Base-by-base conservation (phyloP, 106 monocot genomes). In the Acanthochlamys bracteata region DNA sequence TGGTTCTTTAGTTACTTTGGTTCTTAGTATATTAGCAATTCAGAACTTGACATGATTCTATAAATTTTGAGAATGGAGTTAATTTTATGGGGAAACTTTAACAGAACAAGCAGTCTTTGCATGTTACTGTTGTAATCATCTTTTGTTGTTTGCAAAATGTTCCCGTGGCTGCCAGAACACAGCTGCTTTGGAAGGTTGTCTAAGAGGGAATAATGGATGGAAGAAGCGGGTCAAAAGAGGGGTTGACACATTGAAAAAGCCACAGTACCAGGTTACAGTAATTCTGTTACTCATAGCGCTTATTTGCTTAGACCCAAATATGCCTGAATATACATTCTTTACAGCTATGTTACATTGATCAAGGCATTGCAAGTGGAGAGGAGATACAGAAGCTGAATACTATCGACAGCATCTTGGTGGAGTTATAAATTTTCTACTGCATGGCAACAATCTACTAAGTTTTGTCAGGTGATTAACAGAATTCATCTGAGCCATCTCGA, bases 191-290 rank as follows among this genome's bases (percentile, higher is more conserved):
- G 96, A 98, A 65, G 85, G 65, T 53, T 71, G 78, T 73, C 85
- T 98, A 10, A 72, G 59, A 60, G 78, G 57, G 57, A 78, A 83
- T 20, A 76, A 49, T 60, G 91, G 91, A 58, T 98, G 96, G 96
- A 84, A 98, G 69, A 71, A 71, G 40, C 55, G 88, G 25, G 72
- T 98, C 61, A 98, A 98, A 79, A 84, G 96, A 76, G 91, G 91
- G 24, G 51, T 77, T 7, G 88, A 88, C 70, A 88, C 96, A 20
- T 53, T 91, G 26, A 91, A 72, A 68, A 91, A 91, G 71, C 80
- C 83, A 65, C 96, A 98, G 19, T 98, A 98, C 64, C 96, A 98
- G 91, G 96, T 98, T 24, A 53, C 52, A 51, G 53, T 16, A 7
- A 65, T 61, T 13, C 47, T 39, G 22, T 43, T 33, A 33, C 33